These are phyloP conservation scores for Chytridium lagenaria DNA, from an alignment of 371 early-diverging fungal species.

Conservation along the genomic window DNA sequence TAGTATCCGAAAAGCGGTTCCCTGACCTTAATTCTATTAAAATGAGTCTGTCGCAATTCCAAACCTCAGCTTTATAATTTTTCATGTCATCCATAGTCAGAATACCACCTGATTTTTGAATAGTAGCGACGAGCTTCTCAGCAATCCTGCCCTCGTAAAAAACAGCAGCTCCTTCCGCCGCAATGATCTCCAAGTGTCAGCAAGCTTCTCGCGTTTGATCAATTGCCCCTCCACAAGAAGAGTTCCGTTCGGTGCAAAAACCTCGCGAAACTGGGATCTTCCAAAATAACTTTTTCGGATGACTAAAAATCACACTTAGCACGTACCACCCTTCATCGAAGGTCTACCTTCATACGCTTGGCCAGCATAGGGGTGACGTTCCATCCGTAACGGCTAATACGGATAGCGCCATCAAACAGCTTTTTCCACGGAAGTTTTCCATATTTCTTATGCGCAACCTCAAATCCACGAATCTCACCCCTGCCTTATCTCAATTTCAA, in stretches of 20 bases:
- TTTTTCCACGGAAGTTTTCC: slow-evolving; percentile 88
- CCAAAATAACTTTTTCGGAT: slow-evolving; percentile 43
- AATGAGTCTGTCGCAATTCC: slow-evolving; percentile 13
- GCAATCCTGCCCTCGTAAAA: slow-evolving; percentile 94
- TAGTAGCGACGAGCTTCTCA: slow-evolving; percentile 68
- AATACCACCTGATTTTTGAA: slow-evolving; percentile 78
- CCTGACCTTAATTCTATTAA: not conserved
- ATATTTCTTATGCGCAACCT: slow-evolving; percentile 76
- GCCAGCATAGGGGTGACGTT: slow-evolving; percentile 62
- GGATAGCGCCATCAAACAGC: slow-evolving; percentile 84
- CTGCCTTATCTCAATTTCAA: slow-evolving; percentile 35
- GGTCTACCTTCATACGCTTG: slow-evolving; percentile 60
- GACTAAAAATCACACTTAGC: too few species aligned
- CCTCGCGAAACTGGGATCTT: slow-evolving; percentile 54
- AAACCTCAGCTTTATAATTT: slow-evolving; percentile 69
- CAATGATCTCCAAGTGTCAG: slow-evolving; percentile 83
- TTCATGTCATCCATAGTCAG: slow-evolving; percentile 82
- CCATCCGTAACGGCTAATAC: slow-evolving; percentile 83
- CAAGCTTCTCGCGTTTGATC: slow-evolving; percentile 75
- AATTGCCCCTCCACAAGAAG: slow-evolving; percentile 72
- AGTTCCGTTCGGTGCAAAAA: slow-evolving; percentile 75
- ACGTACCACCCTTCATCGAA: too few species aligned
- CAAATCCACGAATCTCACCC: slow-evolving; percentile 90
- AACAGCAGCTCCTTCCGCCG: slow-evolving; percentile 77
- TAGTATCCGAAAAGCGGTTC: slow-evolving; percentile 72